Conservation (phyloP, 2,329 filamentous ascomycete species). For the Septoria petroselini region DNA sequence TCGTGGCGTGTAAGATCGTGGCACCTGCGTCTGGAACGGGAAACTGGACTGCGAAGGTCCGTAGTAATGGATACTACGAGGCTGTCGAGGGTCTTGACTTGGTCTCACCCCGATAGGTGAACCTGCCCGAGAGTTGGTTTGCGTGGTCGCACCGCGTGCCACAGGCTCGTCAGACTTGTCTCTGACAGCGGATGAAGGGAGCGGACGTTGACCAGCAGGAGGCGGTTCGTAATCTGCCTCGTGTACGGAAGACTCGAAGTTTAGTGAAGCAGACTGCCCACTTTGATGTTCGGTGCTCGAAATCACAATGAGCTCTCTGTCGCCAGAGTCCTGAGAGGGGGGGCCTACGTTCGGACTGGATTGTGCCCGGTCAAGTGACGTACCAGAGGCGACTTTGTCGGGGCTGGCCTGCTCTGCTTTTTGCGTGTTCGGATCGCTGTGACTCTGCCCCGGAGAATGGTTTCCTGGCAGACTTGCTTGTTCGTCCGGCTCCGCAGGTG, state of each 20-base stretch:
- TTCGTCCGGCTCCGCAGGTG: too few species aligned
- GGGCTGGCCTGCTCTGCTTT: not conserved
- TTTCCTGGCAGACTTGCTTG: too few species aligned
- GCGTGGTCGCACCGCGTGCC: not conserved
- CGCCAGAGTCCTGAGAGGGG: not conserved
- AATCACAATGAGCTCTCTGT: not conserved
- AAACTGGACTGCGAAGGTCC: constrained; percentile 13
- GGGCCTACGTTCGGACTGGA: too few species aligned
- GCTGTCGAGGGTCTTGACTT: constrained; percentile 1
- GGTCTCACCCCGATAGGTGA: constrained; percentile 1
- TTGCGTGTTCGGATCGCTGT: too few species aligned
- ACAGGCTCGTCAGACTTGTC: not conserved
- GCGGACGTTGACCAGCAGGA: constrained; percentile 21
- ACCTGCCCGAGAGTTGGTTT: not conserved
- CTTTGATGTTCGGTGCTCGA: constrained; percentile 11
- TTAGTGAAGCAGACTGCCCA: constrained; percentile 4
- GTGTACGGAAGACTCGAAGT: constrained; percentile 7
- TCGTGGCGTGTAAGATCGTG: not conserved
- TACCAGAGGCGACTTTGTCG: too few species aligned
- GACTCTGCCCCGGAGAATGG: too few species aligned
- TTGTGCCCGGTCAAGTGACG: too few species aligned
- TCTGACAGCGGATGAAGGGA: constrained; percentile 9
- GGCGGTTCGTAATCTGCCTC: constrained; percentile 22
- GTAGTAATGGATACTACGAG: constrained; percentile 2
- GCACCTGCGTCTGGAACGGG: constrained; percentile 29